phyloP scores from a whole-genome alignment of 2,329 filamentous ascomycete species.

The Phialocephala sp. region DNA sequence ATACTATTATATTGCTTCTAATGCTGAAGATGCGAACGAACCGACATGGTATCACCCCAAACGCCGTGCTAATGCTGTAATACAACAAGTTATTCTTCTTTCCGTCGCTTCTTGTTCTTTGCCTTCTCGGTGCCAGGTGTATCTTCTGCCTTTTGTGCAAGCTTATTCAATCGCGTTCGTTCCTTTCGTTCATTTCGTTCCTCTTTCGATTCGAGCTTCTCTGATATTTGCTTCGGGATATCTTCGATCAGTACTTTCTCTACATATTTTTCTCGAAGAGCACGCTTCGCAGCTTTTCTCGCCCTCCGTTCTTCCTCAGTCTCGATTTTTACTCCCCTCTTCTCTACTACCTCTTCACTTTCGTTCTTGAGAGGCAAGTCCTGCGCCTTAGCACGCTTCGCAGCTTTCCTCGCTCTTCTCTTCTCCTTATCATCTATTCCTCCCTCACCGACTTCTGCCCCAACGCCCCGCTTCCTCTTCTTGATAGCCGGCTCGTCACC shows the following conservation, averaged over 20 bases:
- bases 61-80: slow-evolving; percentile 33
- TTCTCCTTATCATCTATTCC: slow-evolving; percentile 45
- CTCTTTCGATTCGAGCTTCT: slow-evolving; percentile 41
- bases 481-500: slow-evolving; percentile 34
- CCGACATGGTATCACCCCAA: slow-evolving; percentile 29
- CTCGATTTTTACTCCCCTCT: slow-evolving; percentile 25
- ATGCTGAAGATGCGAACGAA: slow-evolving; percentile 26
- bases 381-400: slow-evolving; percentile 40
- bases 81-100: slow-evolving; percentile 24
- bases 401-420: slow-evolving; percentile 47
- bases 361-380: background rate
- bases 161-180: slow-evolving; percentile 45
- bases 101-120: slow-evolving; percentile 39
- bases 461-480: slow-evolving; percentile 41
- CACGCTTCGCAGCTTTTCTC: slow-evolving; percentile 44
- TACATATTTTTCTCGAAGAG: slow-evolving; percentile 10
- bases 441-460: slow-evolving; percentile 40
- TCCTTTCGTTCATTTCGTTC: slow-evolving; percentile 46
- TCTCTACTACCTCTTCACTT: slow-evolving; percentile 36
- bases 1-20: slow-evolving; percentile 22
- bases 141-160: slow-evolving; percentile 34
- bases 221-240: slow-evolving; percentile 10
- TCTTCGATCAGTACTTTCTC: slow-evolving; percentile 13
- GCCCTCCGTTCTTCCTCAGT: slow-evolving; percentile 43
- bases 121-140: slow-evolving; percentile 37